These are phyloP conservation scores for Pinus albicaulis DNA, from an alignment of 75 land plant species.

Conservation along the genomic window DNA sequence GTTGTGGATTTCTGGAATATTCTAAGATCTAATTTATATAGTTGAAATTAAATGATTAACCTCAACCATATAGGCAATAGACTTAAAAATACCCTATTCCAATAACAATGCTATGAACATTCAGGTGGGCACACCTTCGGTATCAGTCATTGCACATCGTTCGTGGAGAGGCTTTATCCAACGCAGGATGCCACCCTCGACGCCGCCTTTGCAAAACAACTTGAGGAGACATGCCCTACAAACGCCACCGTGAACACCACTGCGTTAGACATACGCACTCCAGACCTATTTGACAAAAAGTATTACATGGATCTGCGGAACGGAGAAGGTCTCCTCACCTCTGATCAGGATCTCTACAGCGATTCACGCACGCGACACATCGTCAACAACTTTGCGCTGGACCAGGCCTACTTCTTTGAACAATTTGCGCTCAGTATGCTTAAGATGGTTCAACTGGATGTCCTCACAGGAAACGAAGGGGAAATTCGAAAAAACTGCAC, in stretches of 20 bases:
- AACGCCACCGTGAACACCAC: conserved; percentile 21
- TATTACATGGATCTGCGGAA: conserved; percentile 57
- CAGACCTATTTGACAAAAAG: conserved; percentile 63
- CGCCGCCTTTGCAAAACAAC: conserved; percentile 27
- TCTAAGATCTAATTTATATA: no score
- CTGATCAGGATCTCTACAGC: conserved; percentile 59
- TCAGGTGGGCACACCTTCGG: conserved; percentile 28
- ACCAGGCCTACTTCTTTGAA: conserved; percentile 37
- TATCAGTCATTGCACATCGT: conserved; percentile 16
- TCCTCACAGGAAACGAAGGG: conserved; percentile 52
- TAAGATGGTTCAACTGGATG: conserved; percentile 49
- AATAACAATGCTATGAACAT: no score
- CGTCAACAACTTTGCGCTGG: conserved; percentile 40
- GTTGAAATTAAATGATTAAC: no score
- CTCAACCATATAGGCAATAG: no score
- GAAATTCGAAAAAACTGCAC: conserved; percentile 55
- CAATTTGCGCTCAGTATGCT: conserved; percentile 34
- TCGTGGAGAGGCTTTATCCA: conserved; percentile 13
- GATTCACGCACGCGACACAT: conserved; percentile 33
- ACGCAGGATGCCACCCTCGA: background rate
- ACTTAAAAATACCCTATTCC: no score
- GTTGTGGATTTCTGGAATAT: no score
- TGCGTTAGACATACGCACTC: conserved; percentile 35
- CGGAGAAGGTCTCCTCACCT: conserved; percentile 54
- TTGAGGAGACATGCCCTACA: conserved; percentile 32